These are phyloP conservation scores for Colletotrichum liaoningense DNA, from an alignment of 2,329 filamentous ascomycete species.

Conservation along the genomic window DNA sequence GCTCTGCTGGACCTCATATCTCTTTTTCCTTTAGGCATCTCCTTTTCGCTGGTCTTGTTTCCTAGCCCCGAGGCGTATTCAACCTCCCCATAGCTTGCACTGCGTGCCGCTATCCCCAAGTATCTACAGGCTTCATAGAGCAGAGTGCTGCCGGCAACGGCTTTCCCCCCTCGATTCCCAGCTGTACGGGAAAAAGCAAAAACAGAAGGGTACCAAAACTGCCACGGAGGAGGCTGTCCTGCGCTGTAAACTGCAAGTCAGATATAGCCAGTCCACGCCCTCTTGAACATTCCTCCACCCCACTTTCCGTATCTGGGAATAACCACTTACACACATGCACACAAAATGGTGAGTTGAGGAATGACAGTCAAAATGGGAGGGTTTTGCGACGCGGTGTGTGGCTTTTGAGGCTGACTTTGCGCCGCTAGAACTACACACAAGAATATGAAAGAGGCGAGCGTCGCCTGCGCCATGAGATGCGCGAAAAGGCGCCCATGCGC, in stretches of 20 bases:
- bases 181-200: constrained; percentile 31
- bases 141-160: constrained; percentile 51
- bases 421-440: constrained; percentile 49
- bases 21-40: constrained; percentile 36
- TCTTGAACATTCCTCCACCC: constrained; percentile 12
- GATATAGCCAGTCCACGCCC: constrained; percentile 29
- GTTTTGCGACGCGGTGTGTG: neutral
- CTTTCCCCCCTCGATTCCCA: constrained; percentile 33
- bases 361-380: neutral
- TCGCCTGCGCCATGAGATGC: constrained; percentile 61
- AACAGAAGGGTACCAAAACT: constrained; percentile 30
- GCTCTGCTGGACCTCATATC: constrained; percentile 40
- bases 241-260: constrained; percentile 33
- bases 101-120: constrained; percentile 10
- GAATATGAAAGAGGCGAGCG: constrained; percentile 48
- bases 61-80: constrained; percentile 24
- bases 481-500: constrained; percentile 60
- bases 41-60: constrained; percentile 42
- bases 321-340: constrained; percentile 34
- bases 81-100: neutral
- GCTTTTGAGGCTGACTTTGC: constrained; percentile 6
- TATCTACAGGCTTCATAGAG: constrained; percentile 19
- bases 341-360: constrained; percentile 48
- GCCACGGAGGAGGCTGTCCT: constrained; percentile 11
- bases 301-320: constrained; percentile 28